Conservation (phyloP, 345 rosid species). For the Eucalyptus globulus region DNA sequence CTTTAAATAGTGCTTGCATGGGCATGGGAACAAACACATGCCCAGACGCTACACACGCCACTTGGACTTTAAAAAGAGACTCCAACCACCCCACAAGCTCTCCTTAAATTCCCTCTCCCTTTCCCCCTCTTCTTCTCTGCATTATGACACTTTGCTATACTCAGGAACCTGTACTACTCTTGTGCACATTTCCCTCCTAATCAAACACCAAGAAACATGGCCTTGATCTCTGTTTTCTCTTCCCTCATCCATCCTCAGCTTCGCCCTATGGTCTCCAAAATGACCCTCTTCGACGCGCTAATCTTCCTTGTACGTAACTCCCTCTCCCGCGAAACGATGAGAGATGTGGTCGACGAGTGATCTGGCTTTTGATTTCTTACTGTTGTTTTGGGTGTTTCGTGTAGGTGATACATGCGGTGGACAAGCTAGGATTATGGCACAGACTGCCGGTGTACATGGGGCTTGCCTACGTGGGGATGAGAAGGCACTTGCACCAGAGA, state of each 20-base stretch:
- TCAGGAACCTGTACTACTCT: not conserved
- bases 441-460: slow-evolving; percentile 55
- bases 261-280: slow-evolving; percentile 28
- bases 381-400: not conserved
- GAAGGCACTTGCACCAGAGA: slow-evolving; percentile 68
- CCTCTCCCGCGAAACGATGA: not conserved
- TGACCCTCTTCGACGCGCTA: slow-evolving; percentile 42
- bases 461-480: slow-evolving; percentile 38
- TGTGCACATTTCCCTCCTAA: not conserved
- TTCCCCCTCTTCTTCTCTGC: not conserved
- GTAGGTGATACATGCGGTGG: slow-evolving; percentile 53
- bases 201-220: not conserved
- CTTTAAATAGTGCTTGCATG: not conserved
- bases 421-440: slow-evolving; percentile 57
- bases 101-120: not conserved
- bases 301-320: slow-evolving; percentile 32
- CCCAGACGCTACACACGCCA: not conserved
- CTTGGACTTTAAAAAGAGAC: not conserved
- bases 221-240: slow-evolving; percentile 9
- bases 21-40: not conserved
- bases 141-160: not conserved
- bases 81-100: not conserved
- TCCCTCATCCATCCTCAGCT: slow-evolving; percentile 46
- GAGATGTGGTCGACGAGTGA: not conserved
- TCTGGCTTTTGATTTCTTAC: not conserved